Conservation (phyloP, 805 yeast species). For the Yarrowia sp. region DNA sequence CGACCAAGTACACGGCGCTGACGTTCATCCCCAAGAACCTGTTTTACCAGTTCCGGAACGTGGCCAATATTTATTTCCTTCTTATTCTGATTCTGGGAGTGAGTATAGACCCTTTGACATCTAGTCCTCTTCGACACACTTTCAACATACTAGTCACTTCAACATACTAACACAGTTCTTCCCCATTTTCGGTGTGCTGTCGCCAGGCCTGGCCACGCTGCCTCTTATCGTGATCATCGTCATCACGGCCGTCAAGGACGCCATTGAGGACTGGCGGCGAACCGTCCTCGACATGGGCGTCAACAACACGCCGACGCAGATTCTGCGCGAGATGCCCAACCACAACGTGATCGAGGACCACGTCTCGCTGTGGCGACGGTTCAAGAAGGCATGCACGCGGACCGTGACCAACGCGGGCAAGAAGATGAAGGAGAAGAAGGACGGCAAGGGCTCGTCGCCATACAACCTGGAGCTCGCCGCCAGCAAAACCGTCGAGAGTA, state of each 20-base stretch:
- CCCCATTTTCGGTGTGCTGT: conserved; percentile 70
- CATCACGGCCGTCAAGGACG: conserved; percentile 75
- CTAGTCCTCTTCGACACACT: too few relatives aligned
- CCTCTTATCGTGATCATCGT: conserved; percentile 77
- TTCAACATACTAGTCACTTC: neutral
- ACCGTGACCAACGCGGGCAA: conserved; percentile 28
- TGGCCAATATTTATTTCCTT: conserved; percentile 89
- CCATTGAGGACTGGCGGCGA: conserved; percentile 73
- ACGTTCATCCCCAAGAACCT: conserved; percentile 86
- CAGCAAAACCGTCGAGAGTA: conserved; percentile 32
- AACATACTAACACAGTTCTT: conserved; percentile 42
- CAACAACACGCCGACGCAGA: conserved; percentile 66
- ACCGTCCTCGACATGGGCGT: conserved; percentile 63
- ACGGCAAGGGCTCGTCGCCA: conserved; percentile 1
- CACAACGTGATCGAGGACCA: conserved; percentile 56
- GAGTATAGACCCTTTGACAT: neutral
- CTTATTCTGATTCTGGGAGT: conserved; percentile 61
- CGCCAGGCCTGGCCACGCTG: conserved; percentile 74
- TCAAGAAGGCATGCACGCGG: conserved; percentile 58
- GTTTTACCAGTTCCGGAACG: conserved; percentile 73
- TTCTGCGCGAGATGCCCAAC: conserved; percentile 55
- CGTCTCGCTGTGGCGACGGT: conserved; percentile 63
- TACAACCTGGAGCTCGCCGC: conserved; percentile 30
- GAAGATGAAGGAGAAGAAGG: conserved; percentile 27
- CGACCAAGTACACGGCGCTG: conserved; percentile 93